Evolutionary conservation across 805 yeast species (phyloP).

Genomic region (Lipomyces yamanashiensis): DNA sequence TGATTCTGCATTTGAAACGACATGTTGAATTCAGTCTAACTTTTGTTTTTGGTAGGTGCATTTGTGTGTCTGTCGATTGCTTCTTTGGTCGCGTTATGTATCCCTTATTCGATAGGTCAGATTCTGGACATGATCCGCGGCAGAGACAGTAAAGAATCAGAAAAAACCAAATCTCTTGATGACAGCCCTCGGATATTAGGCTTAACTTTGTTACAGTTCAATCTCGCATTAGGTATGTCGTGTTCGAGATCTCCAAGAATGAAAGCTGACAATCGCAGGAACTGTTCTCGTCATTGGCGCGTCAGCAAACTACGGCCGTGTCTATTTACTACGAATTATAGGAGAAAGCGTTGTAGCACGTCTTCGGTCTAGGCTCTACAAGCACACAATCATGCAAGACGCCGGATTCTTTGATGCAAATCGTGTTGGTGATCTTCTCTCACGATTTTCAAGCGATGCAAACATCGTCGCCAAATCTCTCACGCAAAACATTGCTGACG

Average conservation of each 20-base stretch:
- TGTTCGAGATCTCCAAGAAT: not conserved
- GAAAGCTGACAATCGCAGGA: slow-evolving; percentile 4
- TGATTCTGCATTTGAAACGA: slow-evolving; percentile 48
- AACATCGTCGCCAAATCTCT: slow-evolving; percentile 84
- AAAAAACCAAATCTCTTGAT: not conserved
- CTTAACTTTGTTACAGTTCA: slow-evolving; percentile 63
- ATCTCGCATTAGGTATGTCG: slow-evolving; percentile 56
- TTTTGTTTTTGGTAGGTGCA: slow-evolving; percentile 52
- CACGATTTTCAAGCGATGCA: slow-evolving; percentile 85
- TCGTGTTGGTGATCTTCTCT: slow-evolving; percentile 87
- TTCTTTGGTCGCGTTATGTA: slow-evolving; percentile 76
- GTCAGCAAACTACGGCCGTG: slow-evolving; percentile 76
- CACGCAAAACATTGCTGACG: slow-evolving; percentile 89
- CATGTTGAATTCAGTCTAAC: not conserved
- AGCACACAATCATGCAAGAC: slow-evolving; percentile 79
- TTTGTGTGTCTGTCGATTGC: slow-evolving; percentile 66
- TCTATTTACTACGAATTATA: slow-evolving; percentile 69
- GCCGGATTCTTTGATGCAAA: slow-evolving; percentile 87
- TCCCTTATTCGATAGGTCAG: slow-evolving; percentile 84
- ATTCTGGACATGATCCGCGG: slow-evolving; percentile 71
- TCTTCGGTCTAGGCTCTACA: slow-evolving; percentile 74
- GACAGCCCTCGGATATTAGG: slow-evolving; percentile 52
- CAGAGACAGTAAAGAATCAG: slow-evolving; percentile 40
- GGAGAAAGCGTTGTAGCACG: slow-evolving; percentile 90
- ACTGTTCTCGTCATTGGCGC: slow-evolving; percentile 72